A percentile compares a stretch with the other conserved stretches of the same genome.
Conservation (phyloP, 2,329 filamentous ascomycete species). For the Penicillium sp. region DNA sequence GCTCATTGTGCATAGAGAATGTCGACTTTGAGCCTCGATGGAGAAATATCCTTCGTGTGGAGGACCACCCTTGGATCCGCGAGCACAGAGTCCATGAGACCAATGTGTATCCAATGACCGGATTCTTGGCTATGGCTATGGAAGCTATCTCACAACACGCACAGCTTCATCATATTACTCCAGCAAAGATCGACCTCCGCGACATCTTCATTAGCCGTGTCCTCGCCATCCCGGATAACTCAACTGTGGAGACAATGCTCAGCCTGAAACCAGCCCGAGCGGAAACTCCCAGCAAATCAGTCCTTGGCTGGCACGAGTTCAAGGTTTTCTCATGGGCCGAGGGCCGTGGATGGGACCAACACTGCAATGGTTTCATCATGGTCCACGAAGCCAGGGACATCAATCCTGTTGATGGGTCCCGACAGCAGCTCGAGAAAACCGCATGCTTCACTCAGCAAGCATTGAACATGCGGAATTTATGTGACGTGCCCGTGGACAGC, state of each 20-base stretch:
- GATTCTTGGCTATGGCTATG: conserved; percentile 26
- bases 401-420: conserved; percentile 21
- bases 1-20: conserved; percentile 21
- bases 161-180: conserved; percentile 19
- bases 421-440: not conserved
- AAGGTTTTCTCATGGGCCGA: conserved; percentile 27
- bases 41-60: conserved; percentile 24
- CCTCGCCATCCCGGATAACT: conserved; percentile 21
- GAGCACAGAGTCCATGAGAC: conserved; percentile 24
- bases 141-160: conserved; percentile 26
- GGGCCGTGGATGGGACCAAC: conserved; percentile 25
- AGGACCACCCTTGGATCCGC: conserved; percentile 26
- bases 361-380: conserved; percentile 24
- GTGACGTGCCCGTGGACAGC: conserved; percentile 9
- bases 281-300: conserved; percentile 18
- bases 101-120: conserved; percentile 27
- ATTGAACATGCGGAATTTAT: conserved; percentile 10
- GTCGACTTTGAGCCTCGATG: conserved; percentile 25
- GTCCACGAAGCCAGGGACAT: conserved; percentile 19
- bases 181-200: conserved; percentile 22
- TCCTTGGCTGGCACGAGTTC: conserved; percentile 28
- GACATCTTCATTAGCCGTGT: conserved; percentile 25
- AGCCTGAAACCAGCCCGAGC: conserved; percentile 14
- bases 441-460: not conserved
- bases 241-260: conserved; percentile 23